These are phyloP conservation scores for Ophiognomonia clavigignenti-juglandacearum DNA, from an alignment of 2,329 filamentous ascomycete genomes.

Conservation along the genomic window DNA sequence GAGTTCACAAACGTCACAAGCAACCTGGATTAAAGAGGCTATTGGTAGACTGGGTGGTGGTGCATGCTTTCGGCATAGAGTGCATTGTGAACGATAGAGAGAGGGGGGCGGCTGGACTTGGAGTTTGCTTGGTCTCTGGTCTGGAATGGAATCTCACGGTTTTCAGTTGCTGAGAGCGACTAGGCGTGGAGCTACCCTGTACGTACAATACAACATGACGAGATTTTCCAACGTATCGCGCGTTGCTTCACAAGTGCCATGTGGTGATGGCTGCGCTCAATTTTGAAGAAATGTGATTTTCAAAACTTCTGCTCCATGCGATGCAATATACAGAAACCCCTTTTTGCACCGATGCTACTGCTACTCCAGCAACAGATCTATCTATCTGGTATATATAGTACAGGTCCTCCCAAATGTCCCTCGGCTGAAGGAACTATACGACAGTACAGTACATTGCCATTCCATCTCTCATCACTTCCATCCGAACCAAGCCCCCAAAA, in stretches of 20 bases:
- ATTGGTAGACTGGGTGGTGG: too few species aligned
- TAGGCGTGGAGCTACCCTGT: conserved; percentile 14
- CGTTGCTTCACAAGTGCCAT: not conserved
- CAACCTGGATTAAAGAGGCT: conserved; percentile 50
- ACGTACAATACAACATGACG: conserved; percentile 21
- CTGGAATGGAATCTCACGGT: not conserved
- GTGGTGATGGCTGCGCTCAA: not conserved
- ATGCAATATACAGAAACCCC: not conserved
- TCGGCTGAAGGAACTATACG: too few species aligned
- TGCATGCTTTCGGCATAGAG: conserved; percentile 1
- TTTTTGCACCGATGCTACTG: not conserved
- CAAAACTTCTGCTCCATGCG: not conserved
- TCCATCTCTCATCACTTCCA: not conserved
- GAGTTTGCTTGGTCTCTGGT: not conserved
- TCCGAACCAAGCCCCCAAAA: not conserved
- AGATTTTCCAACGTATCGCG: not conserved
- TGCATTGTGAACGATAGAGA: not conserved
- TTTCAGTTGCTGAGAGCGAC: not conserved
- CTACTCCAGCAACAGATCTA: too few species aligned
- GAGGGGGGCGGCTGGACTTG: not conserved
- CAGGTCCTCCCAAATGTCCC: not conserved
- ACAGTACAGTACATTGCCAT: too few species aligned
- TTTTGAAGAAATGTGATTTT: not conserved
- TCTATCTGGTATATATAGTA: not conserved
- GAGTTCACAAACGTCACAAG: conserved; percentile 96